Conservation (phyloP, 352 stramenopile genomes). For the Phytophthora agathidicida region DNA sequence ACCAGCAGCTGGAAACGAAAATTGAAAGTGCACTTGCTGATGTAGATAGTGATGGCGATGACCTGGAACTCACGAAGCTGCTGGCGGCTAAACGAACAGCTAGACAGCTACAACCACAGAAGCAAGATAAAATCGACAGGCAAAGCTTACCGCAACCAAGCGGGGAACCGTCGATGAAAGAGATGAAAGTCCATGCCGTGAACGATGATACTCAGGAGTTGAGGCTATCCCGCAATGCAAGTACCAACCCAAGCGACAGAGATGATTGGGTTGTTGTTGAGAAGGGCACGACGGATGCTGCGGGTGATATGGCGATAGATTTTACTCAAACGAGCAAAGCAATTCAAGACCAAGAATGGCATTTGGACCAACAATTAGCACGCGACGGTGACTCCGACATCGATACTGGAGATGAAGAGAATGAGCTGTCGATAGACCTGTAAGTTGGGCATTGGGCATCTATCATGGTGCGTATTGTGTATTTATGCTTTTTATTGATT, state of each 20-base stretch:
- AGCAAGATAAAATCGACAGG: neutral
- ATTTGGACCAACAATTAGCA: neutral
- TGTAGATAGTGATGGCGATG: conserved; percentile 12
- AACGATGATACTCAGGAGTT: neutral
- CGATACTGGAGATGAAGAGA: conserved; percentile 20
- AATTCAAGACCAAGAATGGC: neutral
- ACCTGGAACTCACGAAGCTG: conserved; percentile 35
- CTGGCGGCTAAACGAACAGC: conserved; percentile 39
- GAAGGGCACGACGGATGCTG: neutral
- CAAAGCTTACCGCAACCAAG: neutral
- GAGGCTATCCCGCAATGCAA: neutral
- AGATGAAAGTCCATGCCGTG: neutral
- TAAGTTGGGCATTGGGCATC: conserved; percentile 34
- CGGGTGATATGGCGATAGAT: neutral
- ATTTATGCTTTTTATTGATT: conserved; percentile 18
- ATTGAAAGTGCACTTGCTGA: conserved; percentile 1
- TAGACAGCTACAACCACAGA: conserved; percentile 9
- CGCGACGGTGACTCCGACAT: conserved; percentile 12
- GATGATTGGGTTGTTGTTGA: conserved; percentile 16
- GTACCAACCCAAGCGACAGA: no score
- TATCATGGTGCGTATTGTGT: conserved; percentile 19
- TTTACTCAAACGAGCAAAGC: neutral
- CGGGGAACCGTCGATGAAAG: neutral
- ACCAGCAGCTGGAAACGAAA: neutral
- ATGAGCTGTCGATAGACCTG: conserved; percentile 69